A percentile compares a stretch with the other conserved stretches of the same genome.
Conservation (phyloP, 2,329 filamentous ascomycete species). For the Penicillium thymicola region DNA sequence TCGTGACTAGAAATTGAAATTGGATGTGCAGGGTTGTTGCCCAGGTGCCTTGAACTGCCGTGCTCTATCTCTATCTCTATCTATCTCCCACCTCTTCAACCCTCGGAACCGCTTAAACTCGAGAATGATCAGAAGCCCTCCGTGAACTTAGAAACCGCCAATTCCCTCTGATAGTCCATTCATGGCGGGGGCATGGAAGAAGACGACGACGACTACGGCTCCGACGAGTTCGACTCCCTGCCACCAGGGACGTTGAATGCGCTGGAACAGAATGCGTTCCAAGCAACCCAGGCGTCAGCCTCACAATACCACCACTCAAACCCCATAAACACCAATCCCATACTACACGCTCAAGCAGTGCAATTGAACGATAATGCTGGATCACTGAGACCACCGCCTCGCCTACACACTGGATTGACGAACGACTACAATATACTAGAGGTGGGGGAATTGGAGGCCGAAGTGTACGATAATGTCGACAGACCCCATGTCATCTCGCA, state of each 20-base stretch:
- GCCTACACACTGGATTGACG: conserved; percentile 35
- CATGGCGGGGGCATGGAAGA: conserved; percentile 46
- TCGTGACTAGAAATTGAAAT: not conserved
- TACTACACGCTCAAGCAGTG: conserved; percentile 3
- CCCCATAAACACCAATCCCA: conserved; percentile 9
- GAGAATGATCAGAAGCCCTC: not conserved
- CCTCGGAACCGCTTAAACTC: not conserved
- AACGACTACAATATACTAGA: conserved; percentile 44
- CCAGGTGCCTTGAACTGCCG: not conserved
- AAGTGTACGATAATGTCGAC: conserved; percentile 40
- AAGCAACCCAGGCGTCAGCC: conserved; percentile 41
- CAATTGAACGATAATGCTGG: conserved; percentile 12
- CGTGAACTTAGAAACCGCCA: not conserved
- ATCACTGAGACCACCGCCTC: conserved; percentile 28
- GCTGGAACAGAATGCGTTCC: conserved; percentile 46
- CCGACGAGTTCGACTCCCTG: conserved; percentile 47
- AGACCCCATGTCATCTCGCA: conserved; percentile 12
- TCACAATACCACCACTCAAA: conserved; percentile 13
- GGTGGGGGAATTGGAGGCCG: conserved; percentile 44
- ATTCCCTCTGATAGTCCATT: conserved; percentile 15
- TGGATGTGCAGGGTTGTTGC: not conserved
- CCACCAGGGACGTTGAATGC: conserved; percentile 42
- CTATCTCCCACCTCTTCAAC: not conserved
- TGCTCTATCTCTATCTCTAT: not conserved
- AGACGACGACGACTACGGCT: conserved; percentile 48